These are phyloP conservation scores for Starmera dryadoides DNA, from an alignment of 805 yeast genomes.

Conservation along the genomic window DNA sequence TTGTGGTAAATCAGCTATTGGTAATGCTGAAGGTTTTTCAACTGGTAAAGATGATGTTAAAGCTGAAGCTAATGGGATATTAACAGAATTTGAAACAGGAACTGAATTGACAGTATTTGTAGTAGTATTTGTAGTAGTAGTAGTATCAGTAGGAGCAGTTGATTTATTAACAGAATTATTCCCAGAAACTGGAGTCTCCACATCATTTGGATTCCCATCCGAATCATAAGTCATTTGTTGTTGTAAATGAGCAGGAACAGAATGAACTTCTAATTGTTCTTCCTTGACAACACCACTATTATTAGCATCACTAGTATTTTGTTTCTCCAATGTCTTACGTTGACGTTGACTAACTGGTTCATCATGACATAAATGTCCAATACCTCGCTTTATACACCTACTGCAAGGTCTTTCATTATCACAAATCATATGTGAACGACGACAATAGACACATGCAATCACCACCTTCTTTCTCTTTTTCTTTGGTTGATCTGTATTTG, in stretches of 20 bases:
- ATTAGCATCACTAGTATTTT: neutral
- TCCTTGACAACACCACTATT: neutral
- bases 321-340: slow-evolving; percentile 12
- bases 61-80: neutral
- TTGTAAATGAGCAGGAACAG: slow-evolving; percentile 16
- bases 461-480: slow-evolving; percentile 14
- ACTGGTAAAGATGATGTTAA: neutral
- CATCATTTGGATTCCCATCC: neutral
- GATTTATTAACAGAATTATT: neutral
- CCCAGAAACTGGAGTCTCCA: neutral
- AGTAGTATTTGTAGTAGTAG: neutral
- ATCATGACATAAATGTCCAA: slow-evolving; percentile 69
- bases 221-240: slow-evolving; percentile 5
- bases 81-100: too few relatives aligned
- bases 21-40: neutral
- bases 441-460: slow-evolving; percentile 80
- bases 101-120: neutral
- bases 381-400: slow-evolving; percentile 79
- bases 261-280: slow-evolving; percentile 4
- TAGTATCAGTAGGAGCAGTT: neutral
- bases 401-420: slow-evolving; percentile 73
- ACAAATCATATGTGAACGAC: slow-evolving; percentile 92
- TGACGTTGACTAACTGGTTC: slow-evolving; percentile 20
- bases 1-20: slow-evolving; percentile 24
- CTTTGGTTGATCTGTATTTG: slow-evolving; percentile 2